These are phyloP conservation scores for Lepidium sativum DNA, from an alignment of 345 rosid species.

Conservation along the genomic window DNA sequence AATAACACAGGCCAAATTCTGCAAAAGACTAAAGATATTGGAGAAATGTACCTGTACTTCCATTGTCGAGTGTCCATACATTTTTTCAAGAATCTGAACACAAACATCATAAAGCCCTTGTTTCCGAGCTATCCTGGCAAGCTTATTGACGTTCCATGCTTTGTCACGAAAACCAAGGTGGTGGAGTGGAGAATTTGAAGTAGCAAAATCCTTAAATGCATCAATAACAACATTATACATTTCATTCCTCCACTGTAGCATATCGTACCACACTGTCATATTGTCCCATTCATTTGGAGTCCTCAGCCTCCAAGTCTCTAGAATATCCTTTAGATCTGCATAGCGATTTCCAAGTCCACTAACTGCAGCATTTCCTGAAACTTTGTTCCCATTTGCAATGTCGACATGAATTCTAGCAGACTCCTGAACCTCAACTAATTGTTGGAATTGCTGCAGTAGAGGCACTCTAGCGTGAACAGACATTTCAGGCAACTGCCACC, in stretches of 20 bases:
- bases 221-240: slow-evolving; percentile 90
- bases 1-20: background rate
- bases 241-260: slow-evolving; percentile 98
- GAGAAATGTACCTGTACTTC: slow-evolving; percentile 79
- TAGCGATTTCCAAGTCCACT: slow-evolving; percentile 74
- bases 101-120: slow-evolving; percentile 98
- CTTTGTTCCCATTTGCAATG: slow-evolving; percentile 84
- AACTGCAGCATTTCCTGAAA: slow-evolving; percentile 48
- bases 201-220: slow-evolving; percentile 78
- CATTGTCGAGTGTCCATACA: slow-evolving; percentile 98
- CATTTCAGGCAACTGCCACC: slow-evolving; percentile 99
- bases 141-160: slow-evolving; percentile 99
- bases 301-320: slow-evolving; percentile 97
- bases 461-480: slow-evolving; percentile 94
- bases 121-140: slow-evolving; percentile 91
- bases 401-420: slow-evolving; percentile 83
- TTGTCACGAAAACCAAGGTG: slow-evolving; percentile 98
- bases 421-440: slow-evolving; percentile 96
- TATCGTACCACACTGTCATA: slow-evolving; percentile 95
- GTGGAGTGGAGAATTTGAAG: slow-evolving; percentile 74
- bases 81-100: slow-evolving; percentile 82
- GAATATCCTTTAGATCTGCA: slow-evolving; percentile 94
- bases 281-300: slow-evolving; percentile 99
- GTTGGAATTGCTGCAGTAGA: slow-evolving; percentile 94
- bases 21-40: background rate